Evolutionary conservation across 352 stramenopile genomes (phyloP), one percentile per base, ranked within the genome.

Genomic region (Globisporangium echinulatum): DNA sequence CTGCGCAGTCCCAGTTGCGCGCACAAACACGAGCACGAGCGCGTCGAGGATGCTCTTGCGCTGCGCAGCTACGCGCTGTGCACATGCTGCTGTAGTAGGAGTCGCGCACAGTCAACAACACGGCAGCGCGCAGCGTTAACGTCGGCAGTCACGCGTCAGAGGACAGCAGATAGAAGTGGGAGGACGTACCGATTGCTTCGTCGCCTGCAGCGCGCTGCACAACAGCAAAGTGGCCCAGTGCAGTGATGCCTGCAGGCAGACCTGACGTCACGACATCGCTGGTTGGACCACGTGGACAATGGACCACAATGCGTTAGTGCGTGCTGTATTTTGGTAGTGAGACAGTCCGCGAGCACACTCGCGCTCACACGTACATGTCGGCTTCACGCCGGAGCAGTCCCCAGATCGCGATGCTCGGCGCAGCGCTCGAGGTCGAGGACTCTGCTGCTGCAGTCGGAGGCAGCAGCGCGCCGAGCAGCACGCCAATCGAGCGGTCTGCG

Each of bases 21-120:
- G 65, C 17, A 65, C 54, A 55, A 66, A 72, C 17, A 75, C 59
- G n/a, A 75, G 52, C 17, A 66, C 54, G n/a, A 61, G 19, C 15
- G 10, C 47, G n/a, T 50, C 54, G n/a, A 17, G 7, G 4, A 15
- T 15, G 10, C 15, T 14, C 13, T 25, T 56, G n/a, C 52, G 36
- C 17, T 51, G 25, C 5, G 13, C 14, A n/a, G 46, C 39, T n/a
- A 74, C 49, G 2, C 38, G 50, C 8, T 63, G 50, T 5, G 37
- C 33, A 44, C 40, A 57, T 4, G 36, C 10, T 37, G 43, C 42
- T 47, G 36, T 38, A 47, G 43, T 43, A 4, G n/a, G 43, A 47
- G 43, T 7, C 43, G 43, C 3, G 3, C 43, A n/a, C 11, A 47
- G 43, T 47, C 11, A 47, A 7, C 13, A 47, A 25, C 25, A 25